Base-by-base conservation (phyloP, 1,139 yeast species). In the Sugiyamaella paludigena region DNA sequence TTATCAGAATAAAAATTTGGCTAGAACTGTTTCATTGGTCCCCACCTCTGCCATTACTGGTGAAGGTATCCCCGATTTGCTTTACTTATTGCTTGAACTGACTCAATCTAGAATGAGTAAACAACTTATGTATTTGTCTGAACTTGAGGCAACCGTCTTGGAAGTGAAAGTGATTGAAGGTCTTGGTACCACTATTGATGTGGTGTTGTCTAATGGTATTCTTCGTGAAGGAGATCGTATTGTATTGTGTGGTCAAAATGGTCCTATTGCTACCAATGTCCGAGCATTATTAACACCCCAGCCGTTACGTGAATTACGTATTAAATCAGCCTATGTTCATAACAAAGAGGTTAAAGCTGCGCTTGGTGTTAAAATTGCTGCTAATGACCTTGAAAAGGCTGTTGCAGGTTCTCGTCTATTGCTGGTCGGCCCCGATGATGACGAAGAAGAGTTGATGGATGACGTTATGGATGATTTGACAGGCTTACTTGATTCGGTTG, bases 141-240 rank as follows among this genome's bases (percentile, higher is more conserved):
- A 84, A 66, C 83, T 92, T 52, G 98, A 89, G 71, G 98, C 98
- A 45, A 94, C 99, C 16, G 82, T 94, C 63, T 80, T 94, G 67
- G 98, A 94, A 79, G 99, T 94, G 63, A 94, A 94, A 77, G 98
- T 94, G 51, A 84, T 92, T 57, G 98, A 94, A 78, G 99, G 99
- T 77, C 82, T 92, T 54, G 98, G 99, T 75, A 88, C 95, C 63
- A 94, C 99, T 36, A 92, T 94, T 63, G 98, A 94, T 79, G 98
- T 94, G 57, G 89, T 94, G 50, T 77, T 94, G 57, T 89, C 97
- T 16, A 94, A 94, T 67, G 99, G 98, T 83, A 75, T 89, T 52
- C 75, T 94, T 63, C 80, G 81, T 64, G 98, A 92, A 69, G 98
- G 98, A 68, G 98, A 94, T 63, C 78, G 98, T 58, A 80, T 94